A percentile compares a stretch with the other conserved stretches of the same genome.
Evolutionary conservation across 2,329 filamentous ascomycete species (phyloP).

Genomic region (Lachnellula arida): DNA sequence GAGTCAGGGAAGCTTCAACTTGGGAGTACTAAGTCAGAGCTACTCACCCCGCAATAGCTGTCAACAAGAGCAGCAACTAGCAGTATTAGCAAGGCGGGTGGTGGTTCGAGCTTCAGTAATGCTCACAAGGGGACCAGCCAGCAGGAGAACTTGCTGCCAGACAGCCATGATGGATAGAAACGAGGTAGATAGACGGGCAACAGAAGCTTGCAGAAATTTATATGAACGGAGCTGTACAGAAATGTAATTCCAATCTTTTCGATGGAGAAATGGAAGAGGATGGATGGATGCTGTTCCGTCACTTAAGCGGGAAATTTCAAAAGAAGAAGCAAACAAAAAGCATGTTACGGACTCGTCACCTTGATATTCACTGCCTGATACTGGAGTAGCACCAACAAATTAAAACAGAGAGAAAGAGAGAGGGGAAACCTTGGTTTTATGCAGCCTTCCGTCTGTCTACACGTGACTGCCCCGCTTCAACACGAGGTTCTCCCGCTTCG

Average conservation of each 20-base stretch:
- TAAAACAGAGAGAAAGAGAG: neutral
- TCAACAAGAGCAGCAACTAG: conserved; percentile 25
- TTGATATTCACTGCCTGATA: neutral
- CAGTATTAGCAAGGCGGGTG: conserved; percentile 7
- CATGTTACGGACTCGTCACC: neutral
- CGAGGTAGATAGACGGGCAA: neutral
- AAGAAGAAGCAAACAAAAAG: neutral
- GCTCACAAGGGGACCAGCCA: conserved; percentile 24
- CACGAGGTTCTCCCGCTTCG: neutral
- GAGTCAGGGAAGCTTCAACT: conserved; percentile 3
- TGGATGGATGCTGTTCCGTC: neutral
- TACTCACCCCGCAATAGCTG: conserved; percentile 27
- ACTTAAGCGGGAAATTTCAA: neutral
- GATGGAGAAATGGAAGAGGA: neutral
- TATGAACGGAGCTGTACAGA: neutral
- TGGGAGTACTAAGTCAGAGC: neutral
- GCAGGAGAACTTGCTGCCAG: conserved; percentile 8
- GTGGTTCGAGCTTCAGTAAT: neutral
- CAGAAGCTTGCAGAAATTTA: neutral
- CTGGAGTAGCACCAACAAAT: neutral
- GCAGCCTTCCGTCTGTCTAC: neutral
- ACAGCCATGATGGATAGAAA: conserved; percentile 11
- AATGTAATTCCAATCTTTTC: neutral
- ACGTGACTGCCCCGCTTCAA: neutral
- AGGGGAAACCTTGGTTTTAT: neutral